A percentile compares a stretch with the other conserved stretches of the same genome.
Evolutionary conservation across 1,284 basidiomycete species (phyloP).

Genomic region (Salmacisia buchloeana): DNA sequence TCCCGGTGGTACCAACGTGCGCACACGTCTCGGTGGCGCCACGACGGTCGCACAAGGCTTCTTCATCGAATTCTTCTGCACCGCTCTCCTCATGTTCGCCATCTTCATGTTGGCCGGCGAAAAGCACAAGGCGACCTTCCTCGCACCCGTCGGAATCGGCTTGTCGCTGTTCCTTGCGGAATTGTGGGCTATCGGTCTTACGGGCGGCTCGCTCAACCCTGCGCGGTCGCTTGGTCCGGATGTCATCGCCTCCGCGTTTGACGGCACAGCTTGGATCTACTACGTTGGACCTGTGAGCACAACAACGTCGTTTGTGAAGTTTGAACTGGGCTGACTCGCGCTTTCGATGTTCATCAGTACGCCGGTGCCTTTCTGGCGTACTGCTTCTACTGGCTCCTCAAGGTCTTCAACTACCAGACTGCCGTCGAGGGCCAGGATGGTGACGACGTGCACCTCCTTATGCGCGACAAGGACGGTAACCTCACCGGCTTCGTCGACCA

Average conservation of each 20-base stretch:
- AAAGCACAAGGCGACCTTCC: slow-evolving; percentile 63
- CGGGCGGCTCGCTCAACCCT: slow-evolving; percentile 39
- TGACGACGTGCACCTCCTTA: slow-evolving; percentile 10
- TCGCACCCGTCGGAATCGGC: slow-evolving; percentile 70
- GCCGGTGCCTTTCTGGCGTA: not conserved
- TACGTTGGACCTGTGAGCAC: not conserved
- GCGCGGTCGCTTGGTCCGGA: slow-evolving; percentile 36
- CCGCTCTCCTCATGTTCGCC: slow-evolving; percentile 24
- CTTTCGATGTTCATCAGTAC: not conserved
- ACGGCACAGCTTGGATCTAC: not conserved
- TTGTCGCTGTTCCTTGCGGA: slow-evolving; percentile 52
- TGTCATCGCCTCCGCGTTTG: slow-evolving; percentile 19
- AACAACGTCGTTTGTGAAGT: not conserved
- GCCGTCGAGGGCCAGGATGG: slow-evolving; percentile 8
- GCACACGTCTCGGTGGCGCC: slow-evolving; percentile 12
- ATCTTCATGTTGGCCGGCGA: slow-evolving; percentile 34
- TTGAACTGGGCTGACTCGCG: not conserved
- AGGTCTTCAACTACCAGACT: slow-evolving; percentile 7
- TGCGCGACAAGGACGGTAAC: slow-evolving; percentile 12
- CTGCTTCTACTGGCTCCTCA: slow-evolving; percentile 4
- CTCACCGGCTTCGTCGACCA: slow-evolving; percentile 26
- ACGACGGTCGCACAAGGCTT: slow-evolving; percentile 25
- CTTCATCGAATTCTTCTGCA: slow-evolving; percentile 24
- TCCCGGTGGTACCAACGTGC: slow-evolving; percentile 17
- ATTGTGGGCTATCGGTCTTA: slow-evolving; percentile 28